phyloP scores from a whole-genome alignment of 2,329 filamentous ascomycete genomes.

The Fusarium chuoi region DNA sequence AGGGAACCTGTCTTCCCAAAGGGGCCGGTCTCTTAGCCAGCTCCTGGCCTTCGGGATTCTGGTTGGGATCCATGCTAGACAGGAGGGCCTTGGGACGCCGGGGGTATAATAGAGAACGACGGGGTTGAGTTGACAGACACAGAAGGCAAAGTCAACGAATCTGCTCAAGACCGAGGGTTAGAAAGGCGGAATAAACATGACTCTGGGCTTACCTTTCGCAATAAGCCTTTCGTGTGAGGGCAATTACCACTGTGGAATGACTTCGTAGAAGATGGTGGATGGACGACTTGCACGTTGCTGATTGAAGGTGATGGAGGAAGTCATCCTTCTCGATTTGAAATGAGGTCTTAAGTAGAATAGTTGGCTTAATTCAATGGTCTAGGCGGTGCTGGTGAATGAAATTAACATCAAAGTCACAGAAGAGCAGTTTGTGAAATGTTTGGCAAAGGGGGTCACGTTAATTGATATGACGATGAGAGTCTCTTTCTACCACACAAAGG shows the following conservation, averaged over 20 bases:
- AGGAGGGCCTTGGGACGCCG: no score
- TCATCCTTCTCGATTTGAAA: neutral
- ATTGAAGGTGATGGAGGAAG: neutral
- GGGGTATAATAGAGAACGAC: no score
- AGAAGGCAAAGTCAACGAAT: neutral
- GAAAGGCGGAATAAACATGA: fast-evolving
- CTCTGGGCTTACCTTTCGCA: neutral
- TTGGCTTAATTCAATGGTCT: neutral
- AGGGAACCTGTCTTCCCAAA: no score
- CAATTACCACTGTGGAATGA: fast-evolving
- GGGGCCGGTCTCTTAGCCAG: no score
- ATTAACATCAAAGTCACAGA: neutral
- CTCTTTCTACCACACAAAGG: neutral
- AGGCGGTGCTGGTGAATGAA: neutral
- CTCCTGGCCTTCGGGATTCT: no score
- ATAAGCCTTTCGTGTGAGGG: fast-evolving
- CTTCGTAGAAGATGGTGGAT: neutral
- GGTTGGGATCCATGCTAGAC: no score
- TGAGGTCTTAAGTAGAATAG: neutral
- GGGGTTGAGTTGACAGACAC: neutral
- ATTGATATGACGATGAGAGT: neutral
- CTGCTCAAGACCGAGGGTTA: neutral
- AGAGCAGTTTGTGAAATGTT: neutral
- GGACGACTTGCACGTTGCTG: neutral
- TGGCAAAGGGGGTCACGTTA: no score